Evolutionary conservation across 805 yeast species (phyloP).

Genomic region (Lipomyces sp.): DNA sequence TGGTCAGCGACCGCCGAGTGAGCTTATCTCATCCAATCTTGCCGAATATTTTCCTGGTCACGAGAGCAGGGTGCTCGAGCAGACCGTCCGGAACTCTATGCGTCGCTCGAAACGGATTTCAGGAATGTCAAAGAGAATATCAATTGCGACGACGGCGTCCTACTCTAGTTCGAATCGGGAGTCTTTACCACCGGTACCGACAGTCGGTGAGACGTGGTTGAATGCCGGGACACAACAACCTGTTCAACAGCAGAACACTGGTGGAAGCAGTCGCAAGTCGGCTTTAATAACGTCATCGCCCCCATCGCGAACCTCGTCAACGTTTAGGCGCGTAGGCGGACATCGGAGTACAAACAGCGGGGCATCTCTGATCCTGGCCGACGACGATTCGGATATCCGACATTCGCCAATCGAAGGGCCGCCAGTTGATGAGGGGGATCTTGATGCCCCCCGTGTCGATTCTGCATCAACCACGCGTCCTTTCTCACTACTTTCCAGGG

Average conservation of each 20-base stretch:
- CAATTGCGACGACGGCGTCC: constrained; percentile 44
- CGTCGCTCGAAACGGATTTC: constrained; percentile 73
- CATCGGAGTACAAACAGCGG: constrained; percentile 16
- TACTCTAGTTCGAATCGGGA: constrained; percentile 34
- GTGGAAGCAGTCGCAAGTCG: constrained; percentile 13
- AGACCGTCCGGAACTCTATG: constrained; percentile 82
- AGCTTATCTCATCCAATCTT: constrained; percentile 83
- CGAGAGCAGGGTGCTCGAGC: constrained; percentile 68
- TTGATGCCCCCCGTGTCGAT: constrained; percentile 8
- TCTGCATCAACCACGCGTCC: constrained; percentile 13
- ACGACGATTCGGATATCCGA: constrained; percentile 1
- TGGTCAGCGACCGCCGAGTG: constrained; percentile 93
- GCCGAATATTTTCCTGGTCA: constrained; percentile 92
- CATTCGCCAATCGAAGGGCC: constrained; percentile 5
- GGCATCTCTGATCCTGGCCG: constrained; percentile 6
- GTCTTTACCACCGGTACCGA: constrained; percentile 42
- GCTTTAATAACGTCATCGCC: constrained; percentile 8
- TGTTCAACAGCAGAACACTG: constrained; percentile 14
- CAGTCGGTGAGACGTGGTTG: constrained; percentile 57
- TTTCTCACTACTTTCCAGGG: constrained; percentile 20
- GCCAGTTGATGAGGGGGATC: constrained; percentile 15
- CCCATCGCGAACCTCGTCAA: constrained; percentile 18
- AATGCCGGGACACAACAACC: constrained; percentile 39
- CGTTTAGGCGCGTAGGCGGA: constrained; percentile 2
- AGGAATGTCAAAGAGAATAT: constrained; percentile 44